A percentile compares a stretch with the other conserved stretches of the same genome.
These are phyloP conservation scores for Nectriaceae sp. DNA, from an alignment of 2,329 filamentous ascomycete species.

Conservation along the genomic window DNA sequence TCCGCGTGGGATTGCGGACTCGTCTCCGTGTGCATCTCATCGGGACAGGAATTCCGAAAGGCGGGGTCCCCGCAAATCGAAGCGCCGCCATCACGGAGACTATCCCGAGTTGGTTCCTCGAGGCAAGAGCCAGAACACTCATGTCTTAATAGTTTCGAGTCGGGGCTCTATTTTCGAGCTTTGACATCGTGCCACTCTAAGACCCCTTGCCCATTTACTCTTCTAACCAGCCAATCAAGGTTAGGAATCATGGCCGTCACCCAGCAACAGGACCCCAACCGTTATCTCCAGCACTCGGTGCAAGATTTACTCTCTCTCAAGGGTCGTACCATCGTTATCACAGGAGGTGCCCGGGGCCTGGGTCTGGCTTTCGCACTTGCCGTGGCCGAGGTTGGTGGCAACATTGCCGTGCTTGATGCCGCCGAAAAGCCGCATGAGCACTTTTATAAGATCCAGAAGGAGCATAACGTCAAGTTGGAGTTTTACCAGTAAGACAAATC, in stretches of 20 bases:
- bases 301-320: conserved; percentile 15
- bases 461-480: conserved; percentile 9
- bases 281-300: conserved; percentile 11
- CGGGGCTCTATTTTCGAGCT: too few species aligned
- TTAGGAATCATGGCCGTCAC: conserved; percentile 3
- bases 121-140: too few species aligned
- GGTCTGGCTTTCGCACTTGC: conserved; percentile 16
- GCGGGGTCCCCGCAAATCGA: too few species aligned
- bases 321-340: conserved; percentile 14
- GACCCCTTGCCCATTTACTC: too few species aligned
- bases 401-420: conserved; percentile 16
- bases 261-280: conserved; percentile 8
- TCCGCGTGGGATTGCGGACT: too few species aligned
- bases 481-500: conserved; percentile 8
- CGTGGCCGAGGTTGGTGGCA: conserved; percentile 13
- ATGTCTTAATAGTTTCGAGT: too few species aligned
- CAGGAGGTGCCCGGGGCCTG: conserved; percentile 12
- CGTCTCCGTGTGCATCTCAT: too few species aligned
- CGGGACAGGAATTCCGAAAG: too few species aligned
- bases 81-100: too few species aligned
- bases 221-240: too few species aligned
- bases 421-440: conserved; percentile 19
- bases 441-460: conserved; percentile 14
- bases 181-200: too few species aligned
- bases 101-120: too few species aligned